Evolutionary conservation across 768 basidiomycete genomes (phyloP).

Genomic region (Auricularia auricula-judae): DNA sequence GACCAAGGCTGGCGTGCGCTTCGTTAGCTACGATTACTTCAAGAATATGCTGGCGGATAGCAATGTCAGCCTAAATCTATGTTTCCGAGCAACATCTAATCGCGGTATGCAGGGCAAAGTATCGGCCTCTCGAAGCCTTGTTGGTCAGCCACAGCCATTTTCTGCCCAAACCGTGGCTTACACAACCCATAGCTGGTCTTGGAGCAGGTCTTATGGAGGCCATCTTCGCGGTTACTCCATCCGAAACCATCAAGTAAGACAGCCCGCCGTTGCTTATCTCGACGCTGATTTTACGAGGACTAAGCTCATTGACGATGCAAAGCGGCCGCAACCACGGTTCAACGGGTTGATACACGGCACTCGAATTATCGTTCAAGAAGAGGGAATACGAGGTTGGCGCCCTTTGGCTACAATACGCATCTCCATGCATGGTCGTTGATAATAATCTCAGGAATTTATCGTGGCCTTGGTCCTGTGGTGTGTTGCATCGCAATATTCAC

Average conservation of each 20-base stretch:
- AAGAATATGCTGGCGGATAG: slow-evolving; percentile 73
- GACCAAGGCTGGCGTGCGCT: slow-evolving; percentile 89
- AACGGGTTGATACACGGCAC: slow-evolving; percentile 84
- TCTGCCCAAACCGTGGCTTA: not conserved
- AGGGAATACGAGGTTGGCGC: slow-evolving; percentile 50
- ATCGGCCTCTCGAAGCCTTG: not conserved
- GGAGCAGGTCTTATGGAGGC: slow-evolving; percentile 87
- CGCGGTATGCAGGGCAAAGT: slow-evolving; percentile 13
- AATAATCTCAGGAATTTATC: slow-evolving; percentile 44
- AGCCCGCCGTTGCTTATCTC: not conserved
- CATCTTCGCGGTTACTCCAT: slow-evolving; percentile 89
- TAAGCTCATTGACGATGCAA: slow-evolving; percentile 92
- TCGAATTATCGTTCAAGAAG: slow-evolving; percentile 62
- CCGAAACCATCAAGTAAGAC: slow-evolving; percentile 92
- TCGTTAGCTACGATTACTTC: slow-evolving; percentile 90
- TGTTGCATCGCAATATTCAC: slow-evolving; percentile 18
- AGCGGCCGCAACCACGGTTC: slow-evolving; percentile 74
- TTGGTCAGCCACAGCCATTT: not conserved
- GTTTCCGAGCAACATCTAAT: not conserved
- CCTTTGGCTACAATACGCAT: slow-evolving; percentile 9
- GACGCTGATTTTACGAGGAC: slow-evolving; percentile 44
- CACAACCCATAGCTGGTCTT: slow-evolving; percentile 23
- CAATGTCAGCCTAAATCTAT: slow-evolving; percentile 40
- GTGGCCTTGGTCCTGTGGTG: slow-evolving; percentile 90
- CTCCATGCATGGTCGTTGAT: not conserved